phyloP scores from a whole-genome alignment of 2,329 filamentous ascomycete species.

The Leptoxyphium fumago region DNA sequence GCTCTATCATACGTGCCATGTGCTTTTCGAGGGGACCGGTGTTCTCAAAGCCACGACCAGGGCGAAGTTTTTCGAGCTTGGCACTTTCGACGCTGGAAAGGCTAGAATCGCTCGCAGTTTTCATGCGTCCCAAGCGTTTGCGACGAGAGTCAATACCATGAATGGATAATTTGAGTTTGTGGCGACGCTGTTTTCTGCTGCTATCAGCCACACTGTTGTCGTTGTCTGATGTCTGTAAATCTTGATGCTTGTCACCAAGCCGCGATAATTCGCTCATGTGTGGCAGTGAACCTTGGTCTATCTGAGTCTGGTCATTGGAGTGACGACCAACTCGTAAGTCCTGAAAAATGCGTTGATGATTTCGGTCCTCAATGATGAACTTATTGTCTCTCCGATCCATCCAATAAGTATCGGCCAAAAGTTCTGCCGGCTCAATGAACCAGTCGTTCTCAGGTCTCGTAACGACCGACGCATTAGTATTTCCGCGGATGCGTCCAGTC shows the following conservation, averaged over 20 bases:
- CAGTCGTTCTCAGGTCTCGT: conserved; percentile 70
- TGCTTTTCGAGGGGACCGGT: conserved; percentile 32
- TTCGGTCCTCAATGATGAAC: conserved; percentile 61
- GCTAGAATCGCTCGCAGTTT: conserved; percentile 12
- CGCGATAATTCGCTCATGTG: not conserved
- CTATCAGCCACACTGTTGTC: not conserved
- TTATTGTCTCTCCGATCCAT: conserved; percentile 72
- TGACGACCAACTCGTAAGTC: conserved; percentile 2
- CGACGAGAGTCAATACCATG: not conserved
- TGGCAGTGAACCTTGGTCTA: conserved; percentile 8
- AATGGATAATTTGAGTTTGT: not conserved
- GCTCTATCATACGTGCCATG: conserved; percentile 28
- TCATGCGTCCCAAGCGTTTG: not conserved
- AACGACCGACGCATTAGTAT: conserved; percentile 39
- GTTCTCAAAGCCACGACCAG: conserved; percentile 24
- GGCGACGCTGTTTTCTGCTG: not conserved
- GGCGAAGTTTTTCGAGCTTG: conserved; percentile 32
- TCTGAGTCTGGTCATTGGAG: conserved; percentile 11
- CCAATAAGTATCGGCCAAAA: conserved; percentile 86
- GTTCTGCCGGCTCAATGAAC: conserved; percentile 67
- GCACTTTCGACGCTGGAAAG: conserved; percentile 21
- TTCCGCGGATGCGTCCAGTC: conserved; percentile 9
- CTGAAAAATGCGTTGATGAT: conserved; percentile 60
- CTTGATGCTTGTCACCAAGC: not conserved
- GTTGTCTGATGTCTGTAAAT: not conserved